Percentiles rank a stretch among this genome's conserved stretches.
These are phyloP conservation scores for Penicillium sclerotiorum DNA, from an alignment of 2,329 filamentous ascomycete species.

Conservation along the genomic window DNA sequence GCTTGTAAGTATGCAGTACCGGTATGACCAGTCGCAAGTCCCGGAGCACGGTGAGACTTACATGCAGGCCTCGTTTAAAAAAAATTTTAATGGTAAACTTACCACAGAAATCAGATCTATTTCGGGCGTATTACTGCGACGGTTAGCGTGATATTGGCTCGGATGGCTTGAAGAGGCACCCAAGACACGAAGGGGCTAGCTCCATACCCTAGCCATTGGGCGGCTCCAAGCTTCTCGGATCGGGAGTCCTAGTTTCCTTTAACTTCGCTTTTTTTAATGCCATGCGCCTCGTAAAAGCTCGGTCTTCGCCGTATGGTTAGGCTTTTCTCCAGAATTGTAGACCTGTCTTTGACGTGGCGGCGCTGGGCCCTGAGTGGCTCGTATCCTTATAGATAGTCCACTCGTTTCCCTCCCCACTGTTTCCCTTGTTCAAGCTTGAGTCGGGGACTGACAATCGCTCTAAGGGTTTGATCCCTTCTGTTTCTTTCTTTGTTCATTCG, in stretches of 20 bases:
- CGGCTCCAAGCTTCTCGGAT: conserved; percentile 1
- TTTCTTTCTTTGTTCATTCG: conserved; percentile 4
- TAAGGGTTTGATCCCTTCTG: not conserved
- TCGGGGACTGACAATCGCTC: not conserved
- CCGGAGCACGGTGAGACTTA: conserved; percentile 1
- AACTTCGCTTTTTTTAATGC: not conserved
- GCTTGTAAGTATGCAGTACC: no score
- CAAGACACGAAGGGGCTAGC: not conserved
- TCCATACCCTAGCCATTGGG: conserved; percentile 1
- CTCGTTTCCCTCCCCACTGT: not conserved
- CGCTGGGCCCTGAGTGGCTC: not conserved
- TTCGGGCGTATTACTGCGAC: not conserved
- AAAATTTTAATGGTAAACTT: no score
- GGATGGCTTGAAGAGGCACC: not conserved
- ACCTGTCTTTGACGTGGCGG: not conserved
- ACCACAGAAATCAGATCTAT: conserved; percentile 3
- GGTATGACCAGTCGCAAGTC: not conserved
- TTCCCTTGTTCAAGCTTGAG: not conserved
- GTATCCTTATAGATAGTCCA: conserved; percentile 5
- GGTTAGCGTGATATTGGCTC: not conserved
- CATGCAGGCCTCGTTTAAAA: conserved; percentile 3
- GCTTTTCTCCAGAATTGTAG: not conserved
- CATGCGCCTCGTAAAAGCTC: not conserved
- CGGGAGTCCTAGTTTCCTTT: not conserved
- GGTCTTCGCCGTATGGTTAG: conserved; percentile 1